Evolutionary conservation across 2,329 filamentous ascomycete genomes (phyloP).

Genomic region (Arthrinium phaeospermum): DNA sequence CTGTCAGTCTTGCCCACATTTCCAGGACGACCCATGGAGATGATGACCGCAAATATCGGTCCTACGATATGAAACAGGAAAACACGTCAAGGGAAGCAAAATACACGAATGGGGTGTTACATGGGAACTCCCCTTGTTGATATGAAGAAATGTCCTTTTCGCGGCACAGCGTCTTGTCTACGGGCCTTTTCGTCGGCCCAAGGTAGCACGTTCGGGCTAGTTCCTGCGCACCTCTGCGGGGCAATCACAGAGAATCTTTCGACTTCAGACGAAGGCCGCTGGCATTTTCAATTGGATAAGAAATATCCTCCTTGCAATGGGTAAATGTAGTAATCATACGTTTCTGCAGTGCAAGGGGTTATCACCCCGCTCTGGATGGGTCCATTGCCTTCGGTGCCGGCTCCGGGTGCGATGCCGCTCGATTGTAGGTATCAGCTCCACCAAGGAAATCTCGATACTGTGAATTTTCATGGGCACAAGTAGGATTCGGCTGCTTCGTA

Average conservation of each 20-base stretch:
- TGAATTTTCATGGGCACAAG: neutral
- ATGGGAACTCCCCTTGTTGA: neutral
- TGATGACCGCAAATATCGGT: neutral
- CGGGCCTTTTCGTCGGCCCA: neutral
- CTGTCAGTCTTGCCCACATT: neutral
- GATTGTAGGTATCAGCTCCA: neutral
- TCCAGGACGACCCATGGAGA: neutral
- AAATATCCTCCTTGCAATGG: neutral
- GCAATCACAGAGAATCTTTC: neutral
- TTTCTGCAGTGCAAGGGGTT: neutral
- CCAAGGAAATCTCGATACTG: neutral
- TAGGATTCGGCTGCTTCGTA: neutral
- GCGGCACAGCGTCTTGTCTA: neutral
- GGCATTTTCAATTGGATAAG: neutral
- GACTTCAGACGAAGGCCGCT: neutral
- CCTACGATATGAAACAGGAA: neutral
- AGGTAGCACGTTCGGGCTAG: constrained; percentile 1
- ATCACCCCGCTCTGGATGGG: neutral
- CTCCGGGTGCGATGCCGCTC: neutral
- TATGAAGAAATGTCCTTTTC: neutral
- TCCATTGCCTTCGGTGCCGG: neutral
- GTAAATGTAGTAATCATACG: neutral
- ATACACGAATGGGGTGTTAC: neutral
- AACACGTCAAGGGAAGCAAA: neutral
- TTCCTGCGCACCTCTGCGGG: neutral